Percentiles rank a stretch among this genome's conserved stretches.
Conservation (phyloP, 2,329 filamentous ascomycete species). For the Penicillium freii region DNA sequence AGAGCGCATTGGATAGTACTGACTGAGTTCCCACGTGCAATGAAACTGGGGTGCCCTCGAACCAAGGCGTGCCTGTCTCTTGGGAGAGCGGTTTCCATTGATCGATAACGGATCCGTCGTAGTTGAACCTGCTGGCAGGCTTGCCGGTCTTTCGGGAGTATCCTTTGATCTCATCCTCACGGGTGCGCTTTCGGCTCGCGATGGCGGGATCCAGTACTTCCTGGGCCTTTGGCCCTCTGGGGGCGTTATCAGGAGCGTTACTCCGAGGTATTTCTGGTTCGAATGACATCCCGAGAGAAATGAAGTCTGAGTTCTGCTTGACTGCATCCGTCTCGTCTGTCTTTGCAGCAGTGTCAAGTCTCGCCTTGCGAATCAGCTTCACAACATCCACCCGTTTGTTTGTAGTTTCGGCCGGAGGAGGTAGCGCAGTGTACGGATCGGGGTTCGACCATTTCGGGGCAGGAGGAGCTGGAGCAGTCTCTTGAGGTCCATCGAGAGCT, state of each 20-base stretch:
- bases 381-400: conserved; percentile 83
- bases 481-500: conserved; percentile 20
- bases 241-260: conserved; percentile 37
- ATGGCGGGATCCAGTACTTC: conserved; percentile 48
- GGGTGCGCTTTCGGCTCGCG: conserved; percentile 71
- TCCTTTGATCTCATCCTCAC: conserved; percentile 65
- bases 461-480: conserved; percentile 27
- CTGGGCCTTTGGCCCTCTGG: conserved; percentile 36
- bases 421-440: conserved; percentile 85
- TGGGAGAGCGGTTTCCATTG: conserved; percentile 52
- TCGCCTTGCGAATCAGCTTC: conserved; percentile 85
- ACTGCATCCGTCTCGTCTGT: conserved; percentile 56
- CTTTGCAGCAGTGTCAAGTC: conserved; percentile 56
- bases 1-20: conserved; percentile 12
- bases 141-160: conserved; percentile 55
- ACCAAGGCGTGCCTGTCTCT: conserved; percentile 62
- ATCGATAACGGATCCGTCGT: conserved; percentile 51
- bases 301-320: conserved; percentile 72
- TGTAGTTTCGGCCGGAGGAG: conserved; percentile 68
- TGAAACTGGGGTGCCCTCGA: conserved; percentile 28
- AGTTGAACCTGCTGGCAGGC: conserved; percentile 51
- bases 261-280: conserved; percentile 14
- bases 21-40: conserved; percentile 37
- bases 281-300: conserved; percentile 71
- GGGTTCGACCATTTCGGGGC: conserved; percentile 90